Evolutionary conservation across 1,284 basidiomycete species (phyloP), one percentile per base, ranked within the genome.

Genomic region (Somion occarium): DNA sequence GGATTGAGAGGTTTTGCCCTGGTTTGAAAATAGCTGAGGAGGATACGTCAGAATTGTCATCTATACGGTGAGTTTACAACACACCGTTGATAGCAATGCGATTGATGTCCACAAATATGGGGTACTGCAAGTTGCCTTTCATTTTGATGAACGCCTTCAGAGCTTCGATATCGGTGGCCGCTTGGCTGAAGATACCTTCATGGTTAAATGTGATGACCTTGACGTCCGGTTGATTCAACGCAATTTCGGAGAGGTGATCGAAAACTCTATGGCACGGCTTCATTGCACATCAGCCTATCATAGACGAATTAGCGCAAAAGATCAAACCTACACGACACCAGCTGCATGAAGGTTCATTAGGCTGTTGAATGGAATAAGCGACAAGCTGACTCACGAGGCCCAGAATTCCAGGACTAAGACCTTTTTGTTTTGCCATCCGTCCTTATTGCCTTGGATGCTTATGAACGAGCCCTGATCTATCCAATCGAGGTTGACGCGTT

Each of bases 221-320:
- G 54, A 64, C 58, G 38, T 62, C 58, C 38, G 59, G 56, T 27
- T 59, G 54, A 22, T 46, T 63, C 45, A 59, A 58, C n/a, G 57
- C 59, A 38, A 65, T 56, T 18, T 53, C 51, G 15, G 64, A 61
- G 49, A 68, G 60, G 44, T 66, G 60, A 26, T 50, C 50, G 58
- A 63, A 64, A 22, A 64, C 64, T 52, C 59, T 58, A 44, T 65
- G 59, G 49, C 66, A 68, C n/a, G 66, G 66, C 66, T 68, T 56
- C 22, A 23, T 25, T 13, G 46, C 25, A 47, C 5, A 34, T 27
- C n/a, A 50, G 45, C 9, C 27, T n/a, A 18, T 20, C 13, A 19
- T 15, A 34, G 30, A 15, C 7, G 15, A 34, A 34, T 34, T 15
- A 7, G 7, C 15, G 30, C 15, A 15, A 34, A 34, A 15, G 25